A percentile compares a stretch with the other conserved stretches of the same genome.
These are phyloP conservation scores for Cytospora piceicola DNA, from an alignment of 2,329 filamentous ascomycete species.

Conservation along the genomic window DNA sequence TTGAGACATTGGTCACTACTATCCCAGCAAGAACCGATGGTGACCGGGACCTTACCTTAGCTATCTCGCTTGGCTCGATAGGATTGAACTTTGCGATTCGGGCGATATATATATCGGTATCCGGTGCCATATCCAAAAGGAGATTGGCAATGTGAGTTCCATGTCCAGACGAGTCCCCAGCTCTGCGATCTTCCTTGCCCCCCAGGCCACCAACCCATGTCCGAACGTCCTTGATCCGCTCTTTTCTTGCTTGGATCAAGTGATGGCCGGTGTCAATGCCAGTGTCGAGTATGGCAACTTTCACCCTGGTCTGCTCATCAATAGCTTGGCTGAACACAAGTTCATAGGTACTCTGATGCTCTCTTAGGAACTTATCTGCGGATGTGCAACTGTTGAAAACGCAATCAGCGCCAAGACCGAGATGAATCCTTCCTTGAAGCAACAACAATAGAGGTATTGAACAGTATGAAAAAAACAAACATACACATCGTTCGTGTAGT, in stretches of 20 bases:
- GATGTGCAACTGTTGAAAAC: too few relatives aligned
- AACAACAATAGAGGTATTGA: too few relatives aligned
- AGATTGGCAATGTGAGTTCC: background rate
- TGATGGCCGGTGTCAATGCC: background rate
- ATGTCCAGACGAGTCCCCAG: background rate
- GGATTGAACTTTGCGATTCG: background rate
- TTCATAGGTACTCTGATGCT: too few relatives aligned
- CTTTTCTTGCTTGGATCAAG: background rate
- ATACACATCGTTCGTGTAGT: too few relatives aligned
- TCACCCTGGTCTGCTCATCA: background rate
- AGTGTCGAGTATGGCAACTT: conserved; percentile 1
- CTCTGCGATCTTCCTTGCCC: background rate
- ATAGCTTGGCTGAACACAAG: too few relatives aligned
- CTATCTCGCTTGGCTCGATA: background rate
- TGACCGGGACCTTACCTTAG: background rate
- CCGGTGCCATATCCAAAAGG: background rate
- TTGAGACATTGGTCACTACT: background rate
- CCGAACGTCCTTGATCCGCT: background rate
- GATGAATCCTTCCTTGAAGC: too few relatives aligned
- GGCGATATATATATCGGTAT: conserved; percentile 4
- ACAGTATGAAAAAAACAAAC: too few relatives aligned
- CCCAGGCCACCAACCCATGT: background rate
- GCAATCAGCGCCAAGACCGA: too few relatives aligned
- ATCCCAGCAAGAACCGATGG: background rate
- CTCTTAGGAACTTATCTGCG: too few relatives aligned